Conservation (phyloP, 805 yeast species). For the Debaryomyces maramus region DNA sequence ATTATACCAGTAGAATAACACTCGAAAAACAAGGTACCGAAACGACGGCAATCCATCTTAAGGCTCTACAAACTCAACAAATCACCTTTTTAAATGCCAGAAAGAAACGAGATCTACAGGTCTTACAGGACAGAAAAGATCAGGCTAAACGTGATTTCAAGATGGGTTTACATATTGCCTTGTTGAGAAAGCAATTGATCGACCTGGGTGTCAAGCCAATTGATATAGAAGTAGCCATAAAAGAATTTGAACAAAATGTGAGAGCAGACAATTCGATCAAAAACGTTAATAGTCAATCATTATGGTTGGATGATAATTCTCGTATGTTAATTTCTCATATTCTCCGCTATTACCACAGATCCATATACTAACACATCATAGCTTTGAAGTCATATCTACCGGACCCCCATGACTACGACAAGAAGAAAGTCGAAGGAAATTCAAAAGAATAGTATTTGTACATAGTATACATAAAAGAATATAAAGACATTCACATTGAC, state of each 20-base stretch:
- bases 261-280: slow-evolving; percentile 56
- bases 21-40: slow-evolving; percentile 37
- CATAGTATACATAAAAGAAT: neutral
- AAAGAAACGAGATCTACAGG: slow-evolving; percentile 52
- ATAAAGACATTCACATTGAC: slow-evolving; percentile 3
- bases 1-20: slow-evolving; percentile 42
- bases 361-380: slow-evolving; percentile 16
- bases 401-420: slow-evolving; percentile 60
- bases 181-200: slow-evolving; percentile 58
- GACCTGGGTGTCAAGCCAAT: slow-evolving; percentile 62
- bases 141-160: slow-evolving; percentile 51
- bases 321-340: slow-evolving; percentile 18
- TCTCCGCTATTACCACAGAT: neutral
- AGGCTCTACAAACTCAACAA: slow-evolving; percentile 44
- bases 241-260: slow-evolving; percentile 59
- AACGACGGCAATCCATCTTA: slow-evolving; percentile 36
- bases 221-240: slow-evolving; percentile 50
- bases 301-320: slow-evolving; percentile 61
- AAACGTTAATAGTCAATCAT: slow-evolving; percentile 52
- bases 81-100: slow-evolving; percentile 50
- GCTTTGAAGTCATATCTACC: slow-evolving; percentile 54
- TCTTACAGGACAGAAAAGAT: slow-evolving; percentile 52
- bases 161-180: slow-evolving; percentile 66
- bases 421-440: slow-evolving; percentile 20
- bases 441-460: slow-evolving; percentile 12